Base-by-base conservation (phyloP, 2,329 filamentous ascomycete genomes). In the Fusarium dlaminii region DNA sequence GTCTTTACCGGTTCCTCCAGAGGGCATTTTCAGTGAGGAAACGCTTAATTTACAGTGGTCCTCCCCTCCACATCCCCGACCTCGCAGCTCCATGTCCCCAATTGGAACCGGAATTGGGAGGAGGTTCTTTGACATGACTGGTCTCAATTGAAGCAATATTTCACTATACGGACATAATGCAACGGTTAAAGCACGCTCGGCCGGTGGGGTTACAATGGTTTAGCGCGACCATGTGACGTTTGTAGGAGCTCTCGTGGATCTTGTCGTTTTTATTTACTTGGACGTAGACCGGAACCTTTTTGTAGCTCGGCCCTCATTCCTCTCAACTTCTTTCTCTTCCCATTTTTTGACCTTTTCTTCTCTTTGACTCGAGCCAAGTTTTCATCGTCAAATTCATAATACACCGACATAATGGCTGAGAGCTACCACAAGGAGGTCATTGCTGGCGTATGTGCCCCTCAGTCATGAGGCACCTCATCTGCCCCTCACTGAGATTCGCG, bases 351-450 rank as follows among this genome's bases (percentile, higher is more conserved):
- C 27, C 32, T 42, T 54, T 46, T 8, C 13, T 57, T 45, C 60
- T 48, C 18, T 56, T 74, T 37, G 55, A 61, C 51, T 54, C 60
- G 60, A 54, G 52, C 36, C 48, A 66, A 71, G 68, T 68, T 14
- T 56, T 63, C 62, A 29, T 34, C 42, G 58, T 39, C 29, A 48
- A 12, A 54, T 22, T 43, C 18, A 66, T 30, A 32, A 11, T 6
- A 68, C 29, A 63, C 51, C 62, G 11, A 62, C 73, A 71, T 58
- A 72, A 78, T 78, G 77, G 75, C 77, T 63, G 71, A 78, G 68
- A 78, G 34, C 43, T 78, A 78, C 64, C 77, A 78, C 75, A 78
- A 78, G 69, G 74, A 78, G 75, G 77, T 71, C 67, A 66, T 78
- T 62, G 62, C 77, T 48, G 68, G 70, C 48, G 77, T 78, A 65